A percentile compares a stretch with the other conserved stretches of the same genome.
Evolutionary conservation across 1,284 basidiomycete genomes (phyloP).

Genomic region (Entoloma clypeatum): DNA sequence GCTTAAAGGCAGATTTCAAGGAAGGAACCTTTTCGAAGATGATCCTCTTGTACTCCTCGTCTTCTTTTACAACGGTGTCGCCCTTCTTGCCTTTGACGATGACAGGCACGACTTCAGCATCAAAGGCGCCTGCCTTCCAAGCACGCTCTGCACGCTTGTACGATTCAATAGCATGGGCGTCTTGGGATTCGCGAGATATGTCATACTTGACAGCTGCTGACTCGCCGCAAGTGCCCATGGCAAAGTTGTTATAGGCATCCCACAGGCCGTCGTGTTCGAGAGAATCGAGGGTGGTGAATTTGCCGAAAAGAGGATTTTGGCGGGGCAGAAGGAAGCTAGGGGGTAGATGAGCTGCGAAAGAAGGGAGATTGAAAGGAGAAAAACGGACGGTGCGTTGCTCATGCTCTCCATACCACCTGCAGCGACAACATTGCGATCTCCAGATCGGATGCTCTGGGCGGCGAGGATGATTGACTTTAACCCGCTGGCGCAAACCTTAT

Average conservation of each 20-base stretch:
- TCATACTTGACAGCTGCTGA: constrained; percentile 78
- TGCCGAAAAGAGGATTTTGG: constrained; percentile 84
- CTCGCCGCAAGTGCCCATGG: constrained; percentile 97
- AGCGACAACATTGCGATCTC: constrained; percentile 82
- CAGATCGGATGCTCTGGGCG: constrained; percentile 84
- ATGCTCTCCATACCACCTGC: constrained; percentile 99
- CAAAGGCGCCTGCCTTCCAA: constrained; percentile 84
- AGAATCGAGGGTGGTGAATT: constrained; percentile 84
- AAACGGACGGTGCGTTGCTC: constrained; percentile 87
- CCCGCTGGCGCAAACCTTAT: constrained; percentile 98
- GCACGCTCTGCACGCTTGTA: constrained; percentile 91
- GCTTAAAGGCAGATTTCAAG: constrained; percentile 86
- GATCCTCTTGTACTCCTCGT: constrained; percentile 97
- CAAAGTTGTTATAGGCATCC: constrained; percentile 94
- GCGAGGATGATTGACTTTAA: constrained; percentile 95
- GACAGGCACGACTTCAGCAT: constrained; percentile 90
- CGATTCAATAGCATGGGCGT: constrained; percentile 90
- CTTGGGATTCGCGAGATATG: constrained; percentile 85
- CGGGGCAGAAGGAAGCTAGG: constrained; percentile 89
- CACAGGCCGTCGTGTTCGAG: constrained; percentile 92
- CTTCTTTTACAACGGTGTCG: constrained; percentile 85
- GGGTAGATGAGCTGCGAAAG: neutral
- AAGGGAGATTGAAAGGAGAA: neutral
- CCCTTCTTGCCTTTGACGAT: constrained; percentile 94
- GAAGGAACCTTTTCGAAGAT: constrained; percentile 90